Evolutionary conservation across 495 filamentous ascomycete genomes (phyloP).

Genomic region (Apodospora peruviana): DNA sequence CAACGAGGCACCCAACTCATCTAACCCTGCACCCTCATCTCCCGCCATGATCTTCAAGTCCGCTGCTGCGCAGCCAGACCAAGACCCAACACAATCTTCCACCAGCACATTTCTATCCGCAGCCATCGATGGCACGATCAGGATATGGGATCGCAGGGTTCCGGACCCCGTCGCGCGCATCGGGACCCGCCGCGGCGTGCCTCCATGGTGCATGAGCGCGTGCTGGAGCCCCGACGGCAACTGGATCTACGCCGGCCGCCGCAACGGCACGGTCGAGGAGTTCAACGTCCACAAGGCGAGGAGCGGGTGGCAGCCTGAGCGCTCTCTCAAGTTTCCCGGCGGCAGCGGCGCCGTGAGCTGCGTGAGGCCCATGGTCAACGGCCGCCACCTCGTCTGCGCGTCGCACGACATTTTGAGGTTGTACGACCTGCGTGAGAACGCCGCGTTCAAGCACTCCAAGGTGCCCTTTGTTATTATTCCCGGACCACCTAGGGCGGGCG

Average conservation of each 20-base stretch:
- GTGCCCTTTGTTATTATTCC: constrained; percentile 94
- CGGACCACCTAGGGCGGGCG: constrained; percentile 81
- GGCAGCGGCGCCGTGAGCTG: constrained; percentile 87
- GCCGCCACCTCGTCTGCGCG: constrained; percentile 87
- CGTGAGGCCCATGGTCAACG: constrained; percentile 86
- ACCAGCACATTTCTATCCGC: constrained; percentile 81
- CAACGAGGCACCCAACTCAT: constrained; percentile 8
- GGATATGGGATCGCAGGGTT: constrained; percentile 85
- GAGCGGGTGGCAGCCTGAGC: constrained; percentile 52
- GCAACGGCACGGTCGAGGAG: constrained; percentile 94
- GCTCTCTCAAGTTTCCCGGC: constrained; percentile 84
- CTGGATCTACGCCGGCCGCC: constrained; percentile 84
- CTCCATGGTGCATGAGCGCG: constrained; percentile 98
- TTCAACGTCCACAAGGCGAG: constrained; percentile 83
- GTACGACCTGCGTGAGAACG: constrained; percentile 76
- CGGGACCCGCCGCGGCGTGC: constrained; percentile 59
- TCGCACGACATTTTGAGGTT: constrained; percentile 91
- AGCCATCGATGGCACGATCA: constrained; percentile 80
- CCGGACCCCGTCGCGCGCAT: constrained; percentile 74
- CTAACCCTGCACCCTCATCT: constrained; percentile 19
- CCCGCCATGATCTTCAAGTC: constrained; percentile 27
- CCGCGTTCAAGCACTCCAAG: constrained; percentile 61
- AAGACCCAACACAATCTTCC: constrained; percentile 40
- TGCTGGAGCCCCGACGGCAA: constrained; percentile 97
- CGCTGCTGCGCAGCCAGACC: constrained; percentile 17